phyloP scores from a whole-genome alignment of 257 asterid species.

The Jacaranda copaia region DNA sequence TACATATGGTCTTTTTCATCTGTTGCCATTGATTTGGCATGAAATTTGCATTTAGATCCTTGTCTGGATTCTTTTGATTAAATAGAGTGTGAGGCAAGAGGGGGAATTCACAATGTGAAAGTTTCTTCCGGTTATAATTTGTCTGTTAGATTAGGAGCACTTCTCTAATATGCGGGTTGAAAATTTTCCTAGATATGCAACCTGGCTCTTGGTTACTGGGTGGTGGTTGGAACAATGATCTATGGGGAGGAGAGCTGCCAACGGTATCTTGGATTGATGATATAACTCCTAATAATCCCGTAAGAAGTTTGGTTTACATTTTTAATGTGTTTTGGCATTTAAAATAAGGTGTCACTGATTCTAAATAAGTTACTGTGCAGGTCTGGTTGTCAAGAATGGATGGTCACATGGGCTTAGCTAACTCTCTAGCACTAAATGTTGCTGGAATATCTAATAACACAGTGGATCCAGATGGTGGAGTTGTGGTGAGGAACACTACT shows the following conservation, averaged over 20 bases:
- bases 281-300: conserved; percentile 89
- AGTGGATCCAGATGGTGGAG: conserved; percentile 77
- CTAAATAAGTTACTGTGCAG: conserved; percentile 48
- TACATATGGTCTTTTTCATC: neutral
- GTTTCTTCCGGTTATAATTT: conserved; percentile 2
- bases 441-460: conserved; percentile 71
- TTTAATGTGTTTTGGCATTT: conserved; percentile 31
- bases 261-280: conserved; percentile 94
- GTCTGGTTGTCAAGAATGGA: conserved; percentile 93
- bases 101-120: conserved; percentile 9
- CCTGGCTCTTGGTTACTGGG: conserved; percentile 89
- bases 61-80: conserved; percentile 5
- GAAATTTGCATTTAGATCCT: conserved; percentile 24
- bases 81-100: conserved; percentile 2
- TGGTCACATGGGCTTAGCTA: conserved; percentile 99
- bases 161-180: conserved; percentile 30
- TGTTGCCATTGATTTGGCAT: conserved; percentile 20
- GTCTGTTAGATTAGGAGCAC: conserved; percentile 24
- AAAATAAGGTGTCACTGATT: conserved; percentile 19
- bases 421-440: conserved; percentile 75
- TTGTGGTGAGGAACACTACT: conserved; percentile 57
- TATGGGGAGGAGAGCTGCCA: conserved; percentile 97
- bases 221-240: conserved; percentile 97
- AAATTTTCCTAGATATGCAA: conserved; percentile 55
- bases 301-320: conserved; percentile 42